These are phyloP conservation scores for Cryptosporidium muris DNA, from an alignment of 169 alveolate genomes.

Conservation along the genomic window DNA sequence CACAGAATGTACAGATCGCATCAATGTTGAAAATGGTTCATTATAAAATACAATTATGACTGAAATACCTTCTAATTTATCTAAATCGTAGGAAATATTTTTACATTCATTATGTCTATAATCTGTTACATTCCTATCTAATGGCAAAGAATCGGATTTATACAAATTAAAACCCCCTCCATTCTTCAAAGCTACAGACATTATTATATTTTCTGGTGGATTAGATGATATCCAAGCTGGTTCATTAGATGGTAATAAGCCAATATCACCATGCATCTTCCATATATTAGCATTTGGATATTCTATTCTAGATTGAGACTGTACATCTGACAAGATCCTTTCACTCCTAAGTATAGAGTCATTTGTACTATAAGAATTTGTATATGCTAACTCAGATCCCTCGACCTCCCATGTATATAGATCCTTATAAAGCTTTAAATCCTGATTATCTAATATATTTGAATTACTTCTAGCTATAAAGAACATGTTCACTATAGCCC, in stretches of 20 bases:
- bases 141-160: slow-evolving; percentile 75
- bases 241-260: slow-evolving; percentile 37
- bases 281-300: slow-evolving; percentile 59
- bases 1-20: slow-evolving; percentile 78
- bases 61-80: slow-evolving; percentile 71
- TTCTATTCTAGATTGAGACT: neutral
- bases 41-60: slow-evolving; percentile 77
- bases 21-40: slow-evolving; percentile 76
- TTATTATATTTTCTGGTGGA: slow-evolving; percentile 66
- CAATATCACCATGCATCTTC: slow-evolving; percentile 69
- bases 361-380: neutral
- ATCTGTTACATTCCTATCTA: slow-evolving; percentile 75
- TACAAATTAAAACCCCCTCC: slow-evolving; percentile 78
- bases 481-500: slow-evolving; percentile 48
- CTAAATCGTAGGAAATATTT: slow-evolving; percentile 45
- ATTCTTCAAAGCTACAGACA: slow-evolving; percentile 70
- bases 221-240: slow-evolving; percentile 61
- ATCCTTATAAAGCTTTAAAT: slow-evolving; percentile 39
- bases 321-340: slow-evolving; percentile 14
- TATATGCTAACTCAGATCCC: neutral
- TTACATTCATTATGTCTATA: slow-evolving; percentile 67
- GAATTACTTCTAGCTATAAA: slow-evolving; percentile 29
- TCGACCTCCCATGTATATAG: slow-evolving; percentile 51
- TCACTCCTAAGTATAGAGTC: neutral
- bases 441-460: slow-evolving; percentile 12